Evolutionary conservation across 768 basidiomycete species (phyloP).

Genomic region (Psilocybe subaeruginosa): DNA sequence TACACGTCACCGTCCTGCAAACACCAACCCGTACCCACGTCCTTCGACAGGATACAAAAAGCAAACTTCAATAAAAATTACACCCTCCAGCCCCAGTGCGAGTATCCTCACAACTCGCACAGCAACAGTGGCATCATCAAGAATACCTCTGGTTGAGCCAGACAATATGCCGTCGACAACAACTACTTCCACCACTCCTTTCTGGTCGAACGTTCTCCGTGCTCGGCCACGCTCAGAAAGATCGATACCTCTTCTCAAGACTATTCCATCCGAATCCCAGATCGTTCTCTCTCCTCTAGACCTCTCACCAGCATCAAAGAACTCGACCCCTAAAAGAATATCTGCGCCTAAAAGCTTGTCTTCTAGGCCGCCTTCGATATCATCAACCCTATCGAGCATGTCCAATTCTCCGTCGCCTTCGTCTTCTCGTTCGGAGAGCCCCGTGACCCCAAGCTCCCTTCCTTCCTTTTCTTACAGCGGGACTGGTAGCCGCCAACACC

Average conservation of each 20-base stretch:
- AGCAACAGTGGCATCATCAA: conserved; percentile 9
- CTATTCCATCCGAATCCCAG: conserved; percentile 35
- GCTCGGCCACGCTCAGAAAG: conserved; percentile 37
- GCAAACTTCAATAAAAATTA: conserved; percentile 29
- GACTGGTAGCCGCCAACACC: conserved; percentile 5
- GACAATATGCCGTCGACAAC: conserved; percentile 7
- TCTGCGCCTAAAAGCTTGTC: conserved; percentile 22
- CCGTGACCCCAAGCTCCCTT: conserved; percentile 27
- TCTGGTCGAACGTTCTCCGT: conserved; percentile 41
- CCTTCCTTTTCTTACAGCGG: conserved; percentile 19
- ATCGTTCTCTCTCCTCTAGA: conserved; percentile 27
- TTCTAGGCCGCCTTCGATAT: conserved; percentile 29
- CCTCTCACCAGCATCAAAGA: conserved; percentile 23
- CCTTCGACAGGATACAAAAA: conserved; percentile 30
- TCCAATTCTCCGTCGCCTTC: conserved; percentile 27
- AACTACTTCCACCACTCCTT: conserved; percentile 24
- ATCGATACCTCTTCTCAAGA: conserved; percentile 34
- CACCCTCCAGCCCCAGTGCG: conserved; percentile 26
- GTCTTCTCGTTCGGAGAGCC: conserved; percentile 34
- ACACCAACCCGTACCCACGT: conserved; percentile 28
- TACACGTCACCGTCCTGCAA: conserved; percentile 22
- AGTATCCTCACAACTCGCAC: conserved; percentile 18
- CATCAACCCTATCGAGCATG: conserved; percentile 30
- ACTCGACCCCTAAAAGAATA: conserved; percentile 18
- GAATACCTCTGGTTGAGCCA: neutral